phyloP scores from a whole-genome alignment of 345 rosid genomes.

The Populus ilicifolia region DNA sequence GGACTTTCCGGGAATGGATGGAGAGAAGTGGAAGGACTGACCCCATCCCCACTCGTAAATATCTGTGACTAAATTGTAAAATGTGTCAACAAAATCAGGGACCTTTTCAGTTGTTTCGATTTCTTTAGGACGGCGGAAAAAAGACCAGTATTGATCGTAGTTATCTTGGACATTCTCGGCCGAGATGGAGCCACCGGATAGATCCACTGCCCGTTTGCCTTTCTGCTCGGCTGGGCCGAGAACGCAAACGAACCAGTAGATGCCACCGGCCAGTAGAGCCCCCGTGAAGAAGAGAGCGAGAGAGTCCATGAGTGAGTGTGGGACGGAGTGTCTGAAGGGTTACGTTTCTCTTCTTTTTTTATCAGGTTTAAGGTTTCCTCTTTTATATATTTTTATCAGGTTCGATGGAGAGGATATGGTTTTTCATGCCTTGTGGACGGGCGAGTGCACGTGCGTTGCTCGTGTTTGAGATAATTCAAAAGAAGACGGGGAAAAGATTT shows the following conservation, averaged over 20 bases:
- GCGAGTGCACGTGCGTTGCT: background rate
- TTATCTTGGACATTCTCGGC: slow-evolving; percentile 75
- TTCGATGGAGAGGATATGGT: background rate
- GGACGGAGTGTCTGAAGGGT: background rate
- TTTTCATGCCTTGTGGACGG: background rate
- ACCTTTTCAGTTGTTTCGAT: slow-evolving; percentile 74
- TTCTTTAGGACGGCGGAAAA: slow-evolving; percentile 83
- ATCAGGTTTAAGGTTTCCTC: background rate
- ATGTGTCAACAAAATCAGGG: slow-evolving; percentile 88
- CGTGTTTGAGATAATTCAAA: background rate
- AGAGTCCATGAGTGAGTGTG: slow-evolving; percentile 41
- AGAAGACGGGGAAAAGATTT: background rate
- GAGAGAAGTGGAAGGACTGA: slow-evolving; percentile 95
- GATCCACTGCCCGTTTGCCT: slow-evolving; percentile 68
- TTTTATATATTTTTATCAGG: background rate
- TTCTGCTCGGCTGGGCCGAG: slow-evolving; percentile 83
- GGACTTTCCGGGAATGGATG: slow-evolving; percentile 68
- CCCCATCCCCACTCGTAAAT: slow-evolving; percentile 99
- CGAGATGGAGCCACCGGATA: slow-evolving; percentile 92
- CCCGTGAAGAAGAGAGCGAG: slow-evolving; percentile 63
- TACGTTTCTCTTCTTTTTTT: background rate
- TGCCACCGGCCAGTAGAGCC: slow-evolving; percentile 59
- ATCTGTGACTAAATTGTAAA: slow-evolving; percentile 89
- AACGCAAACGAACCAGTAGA: slow-evolving; percentile 85
- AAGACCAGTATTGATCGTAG: slow-evolving; percentile 79